Evolutionary conservation across 805 yeast species (phyloP).

Genomic region (Metschnikowia kofuensis): DNA sequence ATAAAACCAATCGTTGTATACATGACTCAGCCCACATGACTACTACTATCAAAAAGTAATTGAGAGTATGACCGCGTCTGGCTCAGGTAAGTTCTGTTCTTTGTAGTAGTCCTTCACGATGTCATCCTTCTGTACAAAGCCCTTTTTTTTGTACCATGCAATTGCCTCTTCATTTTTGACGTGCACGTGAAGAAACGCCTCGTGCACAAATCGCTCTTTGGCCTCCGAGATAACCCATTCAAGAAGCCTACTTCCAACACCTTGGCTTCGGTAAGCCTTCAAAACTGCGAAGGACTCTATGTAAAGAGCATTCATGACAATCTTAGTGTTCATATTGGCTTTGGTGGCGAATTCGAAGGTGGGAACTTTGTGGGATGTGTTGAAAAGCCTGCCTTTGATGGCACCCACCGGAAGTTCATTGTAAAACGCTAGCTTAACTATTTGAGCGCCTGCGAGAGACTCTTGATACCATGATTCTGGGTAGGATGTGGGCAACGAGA

Average conservation of each 20-base stretch:
- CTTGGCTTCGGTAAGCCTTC: conserved; percentile 56
- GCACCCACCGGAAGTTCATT: conserved; percentile 83
- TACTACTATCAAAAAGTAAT: conserved; percentile 22
- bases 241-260: conserved; percentile 61
- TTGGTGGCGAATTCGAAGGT: conserved; percentile 24
- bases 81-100: conserved; percentile 41
- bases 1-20: neutral
- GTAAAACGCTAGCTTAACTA: conserved; percentile 60
- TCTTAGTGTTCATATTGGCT: conserved; percentile 21
- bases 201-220: conserved; percentile 50
- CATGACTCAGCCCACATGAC: neutral
- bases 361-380: conserved; percentile 39
- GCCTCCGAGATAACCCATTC: conserved; percentile 57
- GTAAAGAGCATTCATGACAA: conserved; percentile 53
- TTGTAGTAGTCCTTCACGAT: conserved; percentile 47
- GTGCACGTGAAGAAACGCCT: conserved; percentile 54
- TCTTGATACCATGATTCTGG: conserved; percentile 51
- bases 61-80: conserved; percentile 46
- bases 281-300: conserved; percentile 69
- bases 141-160: conserved; percentile 51
- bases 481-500: conserved; percentile 50
- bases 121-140: conserved; percentile 40
- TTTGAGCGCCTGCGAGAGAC: conserved; percentile 45
- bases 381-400: conserved; percentile 53
- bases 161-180: conserved; percentile 38